Base-by-base conservation (phyloP, 805 yeast species). In the Wickerhamomyces chambardii region DNA sequence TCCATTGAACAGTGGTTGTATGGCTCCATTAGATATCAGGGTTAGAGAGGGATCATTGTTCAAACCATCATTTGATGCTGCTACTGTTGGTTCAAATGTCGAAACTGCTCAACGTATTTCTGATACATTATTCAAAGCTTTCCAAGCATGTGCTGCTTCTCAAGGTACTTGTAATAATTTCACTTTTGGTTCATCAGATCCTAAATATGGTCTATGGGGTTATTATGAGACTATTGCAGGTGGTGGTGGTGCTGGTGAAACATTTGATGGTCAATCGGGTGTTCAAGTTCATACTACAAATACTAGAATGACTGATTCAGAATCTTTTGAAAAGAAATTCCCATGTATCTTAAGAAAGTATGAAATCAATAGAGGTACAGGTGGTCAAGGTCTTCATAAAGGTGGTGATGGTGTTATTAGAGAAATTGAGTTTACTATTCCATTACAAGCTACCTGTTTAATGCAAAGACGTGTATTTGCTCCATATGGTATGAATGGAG, bases 211-310 rank as follows among this genome's bases (percentile, higher is more conserved):
- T 32, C 63, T 69, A 8, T 68, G 68, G 46, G 75, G 73, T 2
- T 64, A 63, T 45, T 61, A 63, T 37, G 74, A 69, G 40, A 66
- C 75, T 2, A 66, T 69, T 30, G 68, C 71, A 44, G 70, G 70
- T 24, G 74, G 75, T 11, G 58, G 64, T 14, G 73, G 73, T 31
- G 74, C 73, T 10, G 79, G 79, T 0, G 73, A 78, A 0, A 41
- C 78, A 84, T 81, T 89, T 78, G 64, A 66, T 32, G 64, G 68
- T 17, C 66, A 67, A 10, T 62, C 68, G 10, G 75, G 59, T 8
- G 43, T 61, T 8, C 48, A 35, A 15, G 65, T 66, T 33, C 72
- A 68, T 41, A 64, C 70, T 16, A 68, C 73, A 25, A 68, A 68
- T 43, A 62, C 70, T 36, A 50, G 67, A 50, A 68, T 68, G 42